A percentile compares a stretch with the other conserved stretches of the same genome.
Evolutionary conservation across 257 asterid genomes (phyloP).

Genomic region (Nicotiana tomentosiformis): DNA sequence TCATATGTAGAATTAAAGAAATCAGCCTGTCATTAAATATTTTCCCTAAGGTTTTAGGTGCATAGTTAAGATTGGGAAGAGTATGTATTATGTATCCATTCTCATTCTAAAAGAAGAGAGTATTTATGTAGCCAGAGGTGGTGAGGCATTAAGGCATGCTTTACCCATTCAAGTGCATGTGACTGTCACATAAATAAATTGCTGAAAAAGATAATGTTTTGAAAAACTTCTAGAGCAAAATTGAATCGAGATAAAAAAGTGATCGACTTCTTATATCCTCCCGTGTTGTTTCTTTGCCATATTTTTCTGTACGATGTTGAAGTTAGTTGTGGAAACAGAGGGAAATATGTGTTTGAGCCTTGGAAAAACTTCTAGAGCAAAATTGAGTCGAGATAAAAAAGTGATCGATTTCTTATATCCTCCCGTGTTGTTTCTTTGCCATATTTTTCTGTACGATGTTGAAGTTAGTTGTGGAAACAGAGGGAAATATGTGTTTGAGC

Average conservation of each 20-base stretch:
- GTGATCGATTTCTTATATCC: no score
- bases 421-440: no score
- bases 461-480: no score
- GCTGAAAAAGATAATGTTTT: background rate
- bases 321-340: constrained; percentile 5
- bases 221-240: background rate
- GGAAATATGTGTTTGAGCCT: background rate
- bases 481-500: background rate
- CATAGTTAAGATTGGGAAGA: background rate
- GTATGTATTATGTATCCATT: background rate
- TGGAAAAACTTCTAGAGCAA: background rate
- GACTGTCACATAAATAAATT: background rate
- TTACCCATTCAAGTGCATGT: background rate
- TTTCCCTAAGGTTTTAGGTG: background rate
- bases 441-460: no score
- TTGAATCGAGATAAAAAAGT: background rate
- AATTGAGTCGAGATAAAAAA: no score
- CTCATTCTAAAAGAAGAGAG: background rate
- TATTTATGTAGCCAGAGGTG: background rate
- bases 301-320: background rate
- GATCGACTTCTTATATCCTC: background rate
- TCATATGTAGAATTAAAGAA: background rate
- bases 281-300: background rate
- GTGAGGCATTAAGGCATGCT: background rate
- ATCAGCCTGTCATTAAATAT: background rate